These are phyloP conservation scores for Kappamyces sp. DNA, from an alignment of 192 early-diverging fungal species.

Conservation along the genomic window DNA sequence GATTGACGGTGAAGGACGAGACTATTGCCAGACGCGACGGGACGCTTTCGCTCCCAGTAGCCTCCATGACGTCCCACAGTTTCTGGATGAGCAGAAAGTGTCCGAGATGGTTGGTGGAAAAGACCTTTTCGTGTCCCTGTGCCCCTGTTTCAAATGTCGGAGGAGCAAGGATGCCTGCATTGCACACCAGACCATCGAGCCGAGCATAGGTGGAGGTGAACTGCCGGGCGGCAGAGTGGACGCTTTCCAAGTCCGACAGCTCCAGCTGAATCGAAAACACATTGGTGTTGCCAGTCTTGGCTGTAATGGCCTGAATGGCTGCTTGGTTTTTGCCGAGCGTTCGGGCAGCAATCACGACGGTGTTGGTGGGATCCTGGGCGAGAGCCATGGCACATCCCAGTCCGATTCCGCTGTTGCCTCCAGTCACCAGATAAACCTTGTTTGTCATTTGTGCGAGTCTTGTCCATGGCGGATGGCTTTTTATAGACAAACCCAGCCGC, in stretches of 20 bases:
- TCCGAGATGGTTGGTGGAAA: conserved; percentile 23
- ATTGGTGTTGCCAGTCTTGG: neutral
- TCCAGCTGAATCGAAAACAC: neutral
- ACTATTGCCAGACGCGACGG: neutral
- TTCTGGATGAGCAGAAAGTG: conserved; percentile 25
- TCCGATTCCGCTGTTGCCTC: conserved; percentile 5
- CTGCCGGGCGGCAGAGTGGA: neutral
- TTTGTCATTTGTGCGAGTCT: neutral
- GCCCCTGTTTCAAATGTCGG: neutral
- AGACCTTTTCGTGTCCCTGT: conserved; percentile 13
- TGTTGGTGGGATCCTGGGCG: conserved; percentile 2
- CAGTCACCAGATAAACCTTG: neutral
- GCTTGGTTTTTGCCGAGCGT: conserved; percentile 4
- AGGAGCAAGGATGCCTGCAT: conserved; percentile 12
- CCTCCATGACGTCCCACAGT: neutral
- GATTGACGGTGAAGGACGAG: conserved; percentile 1
- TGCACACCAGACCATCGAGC: conserved; percentile 12
- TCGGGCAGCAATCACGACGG: conserved; percentile 14
- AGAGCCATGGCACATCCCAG: neutral
- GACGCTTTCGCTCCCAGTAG: neutral
- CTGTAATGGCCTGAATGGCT: conserved; percentile 1
- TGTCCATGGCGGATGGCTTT: too few relatives aligned
- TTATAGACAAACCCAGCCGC: too few relatives aligned
- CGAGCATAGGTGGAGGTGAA: neutral
- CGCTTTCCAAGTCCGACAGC: neutral